Percentiles rank a stretch among this genome's conserved stretches.
These are phyloP conservation scores for Dichomitus squalens DNA, from an alignment of 1,284 basidiomycete genomes.

Conservation along the genomic window DNA sequence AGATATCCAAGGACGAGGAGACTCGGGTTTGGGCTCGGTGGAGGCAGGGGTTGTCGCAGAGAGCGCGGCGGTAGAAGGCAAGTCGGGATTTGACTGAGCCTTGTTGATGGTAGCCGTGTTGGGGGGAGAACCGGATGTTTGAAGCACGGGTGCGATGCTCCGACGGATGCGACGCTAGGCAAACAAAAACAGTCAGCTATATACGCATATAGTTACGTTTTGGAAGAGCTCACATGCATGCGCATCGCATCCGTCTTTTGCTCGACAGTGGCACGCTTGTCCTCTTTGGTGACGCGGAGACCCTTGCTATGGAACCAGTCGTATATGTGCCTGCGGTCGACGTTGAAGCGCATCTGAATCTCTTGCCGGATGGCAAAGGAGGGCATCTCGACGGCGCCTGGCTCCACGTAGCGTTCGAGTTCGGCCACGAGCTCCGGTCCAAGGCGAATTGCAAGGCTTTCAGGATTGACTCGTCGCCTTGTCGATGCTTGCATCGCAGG, in stretches of 20 bases:
- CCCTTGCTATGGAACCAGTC: constrained; percentile 73
- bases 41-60: neutral
- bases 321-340: constrained; percentile 73
- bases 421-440: constrained; percentile 67
- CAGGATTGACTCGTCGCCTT: constrained; percentile 39
- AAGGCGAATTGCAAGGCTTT: constrained; percentile 62
- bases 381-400: constrained; percentile 73
- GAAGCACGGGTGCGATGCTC: constrained; percentile 2
- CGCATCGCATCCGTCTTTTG: constrained; percentile 23
- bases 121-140: neutral
- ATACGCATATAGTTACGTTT: constrained; percentile 14
- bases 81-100: neutral
- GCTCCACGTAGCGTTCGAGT: constrained; percentile 63
- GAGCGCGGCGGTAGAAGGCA: neutral
- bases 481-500: constrained; percentile 10
- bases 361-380: constrained; percentile 67
- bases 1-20: neutral
- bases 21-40: neutral
- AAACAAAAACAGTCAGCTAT: neutral
- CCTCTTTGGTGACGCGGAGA: constrained; percentile 68
- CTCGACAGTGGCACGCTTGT: constrained; percentile 44
- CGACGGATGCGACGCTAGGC: constrained; percentile 18
- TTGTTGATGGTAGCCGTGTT: constrained; percentile 1
- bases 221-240: constrained; percentile 20
- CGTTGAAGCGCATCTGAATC: constrained; percentile 65